phyloP scores from a whole-genome alignment of 371 early-diverging fungal species.

The Phascolomyces articulosus region DNA sequence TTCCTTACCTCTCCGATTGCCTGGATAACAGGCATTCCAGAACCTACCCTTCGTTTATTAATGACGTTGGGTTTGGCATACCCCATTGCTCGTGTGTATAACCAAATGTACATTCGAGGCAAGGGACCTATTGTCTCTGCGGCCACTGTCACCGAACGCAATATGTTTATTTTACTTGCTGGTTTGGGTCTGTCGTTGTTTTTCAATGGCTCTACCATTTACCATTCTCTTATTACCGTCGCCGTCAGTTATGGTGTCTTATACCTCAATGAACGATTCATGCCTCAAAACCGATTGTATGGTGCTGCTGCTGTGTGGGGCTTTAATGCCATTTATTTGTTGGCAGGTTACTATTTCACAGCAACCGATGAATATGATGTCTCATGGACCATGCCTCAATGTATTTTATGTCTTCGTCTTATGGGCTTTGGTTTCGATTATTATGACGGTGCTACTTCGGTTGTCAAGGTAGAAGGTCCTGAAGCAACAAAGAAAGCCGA shows the following conservation, averaged over 20 bases:
- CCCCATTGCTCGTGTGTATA: constrained; percentile 54
- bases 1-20: constrained; percentile 34
- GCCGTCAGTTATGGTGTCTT: constrained; percentile 54
- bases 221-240: constrained; percentile 64
- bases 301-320: constrained; percentile 54
- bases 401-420: constrained; percentile 71
- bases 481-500: constrained; percentile 12
- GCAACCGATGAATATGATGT: constrained; percentile 67
- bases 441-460: constrained; percentile 49
- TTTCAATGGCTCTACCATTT: constrained; percentile 60
- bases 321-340: constrained; percentile 65
- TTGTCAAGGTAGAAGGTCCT: constrained; percentile 20
- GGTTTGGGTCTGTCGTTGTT: constrained; percentile 62
- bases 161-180: constrained; percentile 47
- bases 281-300: constrained; percentile 38
- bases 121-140: constrained; percentile 23
- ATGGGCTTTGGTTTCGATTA: constrained; percentile 76
- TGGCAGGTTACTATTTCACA: constrained; percentile 58
- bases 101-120: constrained; percentile 24
- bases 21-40: constrained; percentile 56
- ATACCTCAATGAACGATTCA: constrained; percentile 30
- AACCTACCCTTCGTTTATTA: constrained; percentile 59
- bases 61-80: constrained; percentile 56
- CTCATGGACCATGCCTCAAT: constrained; percentile 77
- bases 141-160: constrained; percentile 47